phyloP scores from a whole-genome alignment of 345 rosid species.

The Durio zibethinus region DNA sequence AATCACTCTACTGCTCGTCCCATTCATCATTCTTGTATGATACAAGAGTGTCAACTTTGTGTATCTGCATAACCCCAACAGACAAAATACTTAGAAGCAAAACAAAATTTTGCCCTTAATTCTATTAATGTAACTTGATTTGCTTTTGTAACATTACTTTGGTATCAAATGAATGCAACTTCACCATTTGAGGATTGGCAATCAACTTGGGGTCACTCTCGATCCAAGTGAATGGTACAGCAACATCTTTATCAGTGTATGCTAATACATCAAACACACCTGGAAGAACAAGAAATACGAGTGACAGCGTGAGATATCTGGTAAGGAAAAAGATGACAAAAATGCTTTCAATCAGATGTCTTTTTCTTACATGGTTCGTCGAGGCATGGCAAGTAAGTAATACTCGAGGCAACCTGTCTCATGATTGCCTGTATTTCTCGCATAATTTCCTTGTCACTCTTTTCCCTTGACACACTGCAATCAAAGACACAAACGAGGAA shows the following conservation, averaged over 20 bases:
- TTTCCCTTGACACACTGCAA: conserved; percentile 80
- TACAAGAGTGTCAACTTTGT: conserved; percentile 92
- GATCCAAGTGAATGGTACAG: conserved; percentile 91
- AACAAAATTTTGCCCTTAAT: not conserved
- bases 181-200: conserved; percentile 98
- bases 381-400: conserved; percentile 94
- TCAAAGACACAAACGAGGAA: not conserved
- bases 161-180: conserved; percentile 92
- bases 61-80: conserved; percentile 54
- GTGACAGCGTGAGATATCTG: not conserved
- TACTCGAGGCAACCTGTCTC: conserved; percentile 93
- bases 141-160: conserved; percentile 41
- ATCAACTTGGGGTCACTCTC: conserved; percentile 95
- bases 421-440: conserved; percentile 93
- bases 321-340: not conserved
- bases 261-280: conserved; percentile 97
- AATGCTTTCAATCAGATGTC: not conserved
- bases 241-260: conserved; percentile 81
- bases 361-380: conserved; percentile 77
- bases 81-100: not conserved
- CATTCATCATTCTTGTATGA: conserved; percentile 95
- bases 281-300: conserved; percentile 22
- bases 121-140: not conserved
- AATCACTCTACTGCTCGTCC: conserved; percentile 60
- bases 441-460: conserved; percentile 95